Evolutionary conservation across 176 grass and related monocot species (phyloP).

Genomic region (Oryza glumipatula): DNA sequence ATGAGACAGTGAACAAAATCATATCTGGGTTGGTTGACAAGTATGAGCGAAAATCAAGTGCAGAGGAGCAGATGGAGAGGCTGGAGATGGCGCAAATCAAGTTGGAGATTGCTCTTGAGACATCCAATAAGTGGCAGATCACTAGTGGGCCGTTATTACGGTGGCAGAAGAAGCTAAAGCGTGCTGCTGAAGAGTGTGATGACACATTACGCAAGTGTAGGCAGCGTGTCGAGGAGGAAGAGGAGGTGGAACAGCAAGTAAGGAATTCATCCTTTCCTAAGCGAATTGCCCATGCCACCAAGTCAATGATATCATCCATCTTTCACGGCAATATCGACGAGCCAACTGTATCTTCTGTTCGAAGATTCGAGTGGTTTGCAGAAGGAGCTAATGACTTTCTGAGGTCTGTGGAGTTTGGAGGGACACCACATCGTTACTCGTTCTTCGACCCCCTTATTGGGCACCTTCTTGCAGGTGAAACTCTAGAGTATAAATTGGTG

Average conservation of each 20-base stretch:
- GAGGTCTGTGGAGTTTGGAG: constrained; percentile 3
- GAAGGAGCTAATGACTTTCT: neutral
- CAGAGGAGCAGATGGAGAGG: constrained; percentile 5
- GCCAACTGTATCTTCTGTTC: neutral
- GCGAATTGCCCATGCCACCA: neutral
- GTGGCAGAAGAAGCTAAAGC: neutral
- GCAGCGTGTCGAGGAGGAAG: neutral
- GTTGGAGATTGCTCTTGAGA: neutral
- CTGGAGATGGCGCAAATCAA: constrained; percentile 9
- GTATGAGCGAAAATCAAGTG: neutral
- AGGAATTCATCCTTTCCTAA: neutral
- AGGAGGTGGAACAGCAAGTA: neutral
- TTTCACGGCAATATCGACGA: rapidly evolving
- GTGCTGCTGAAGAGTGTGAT: constrained; percentile 9
- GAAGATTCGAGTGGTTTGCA: constrained; percentile 11
- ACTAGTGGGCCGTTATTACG: neutral
- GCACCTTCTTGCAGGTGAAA: neutral
- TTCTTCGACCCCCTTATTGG: constrained; percentile 11
- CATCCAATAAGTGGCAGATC: neutral
- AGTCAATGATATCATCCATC: neutral
- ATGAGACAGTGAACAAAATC: neutral
- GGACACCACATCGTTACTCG: neutral
- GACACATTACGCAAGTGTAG: neutral
- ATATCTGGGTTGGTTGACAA: neutral
- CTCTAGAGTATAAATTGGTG: neutral